Evolutionary conservation across 2,329 filamentous ascomycete species (phyloP).

Genomic region (Allantophomopsis cytisporea): DNA sequence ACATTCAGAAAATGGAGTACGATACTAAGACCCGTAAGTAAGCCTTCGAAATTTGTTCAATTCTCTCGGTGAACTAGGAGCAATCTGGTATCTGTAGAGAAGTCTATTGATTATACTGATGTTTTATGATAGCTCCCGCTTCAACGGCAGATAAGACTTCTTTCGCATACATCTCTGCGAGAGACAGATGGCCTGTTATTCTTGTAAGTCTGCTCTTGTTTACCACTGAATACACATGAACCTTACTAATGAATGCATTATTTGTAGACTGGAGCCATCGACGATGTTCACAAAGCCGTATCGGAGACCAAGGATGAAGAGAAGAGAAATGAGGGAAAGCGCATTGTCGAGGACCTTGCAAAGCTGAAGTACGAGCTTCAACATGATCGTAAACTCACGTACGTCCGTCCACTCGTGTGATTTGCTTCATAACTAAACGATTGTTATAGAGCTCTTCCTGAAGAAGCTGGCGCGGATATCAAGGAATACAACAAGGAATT

Average conservation of each 20-base stretch:
- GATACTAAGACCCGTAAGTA: slow-evolving; percentile 60
- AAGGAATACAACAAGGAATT: slow-evolving; percentile 78
- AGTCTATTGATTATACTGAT: neutral
- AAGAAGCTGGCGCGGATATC: slow-evolving; percentile 36
- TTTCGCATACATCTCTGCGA: slow-evolving; percentile 75
- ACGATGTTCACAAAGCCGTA: slow-evolving; percentile 77
- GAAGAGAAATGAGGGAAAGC: slow-evolving; percentile 70
- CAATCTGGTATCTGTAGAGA: too few relatives aligned
- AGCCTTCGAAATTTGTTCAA: neutral
- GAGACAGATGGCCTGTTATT: slow-evolving; percentile 87
- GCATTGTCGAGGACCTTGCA: slow-evolving; percentile 65
- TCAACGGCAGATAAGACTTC: slow-evolving; percentile 71
- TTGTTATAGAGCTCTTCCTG: slow-evolving; percentile 13
- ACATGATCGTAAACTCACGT: slow-evolving; percentile 73
- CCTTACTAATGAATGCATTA: slow-evolving; percentile 8
- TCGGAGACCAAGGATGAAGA: slow-evolving; percentile 38
- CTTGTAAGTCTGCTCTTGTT: slow-evolving; percentile 37
- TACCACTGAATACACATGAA: neutral
- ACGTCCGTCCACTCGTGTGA: slow-evolving; percentile 17
- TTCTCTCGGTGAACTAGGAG: neutral
- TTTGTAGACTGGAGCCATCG: slow-evolving; percentile 75
- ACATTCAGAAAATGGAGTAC: slow-evolving; percentile 44
- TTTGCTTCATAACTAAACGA: neutral
- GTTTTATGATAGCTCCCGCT: slow-evolving; percentile 46
- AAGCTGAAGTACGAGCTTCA: slow-evolving; percentile 89